Evolutionary conservation across 2,329 filamentous ascomycete species (phyloP).

Genomic region (Dendrostoma leiphaemia): DNA sequence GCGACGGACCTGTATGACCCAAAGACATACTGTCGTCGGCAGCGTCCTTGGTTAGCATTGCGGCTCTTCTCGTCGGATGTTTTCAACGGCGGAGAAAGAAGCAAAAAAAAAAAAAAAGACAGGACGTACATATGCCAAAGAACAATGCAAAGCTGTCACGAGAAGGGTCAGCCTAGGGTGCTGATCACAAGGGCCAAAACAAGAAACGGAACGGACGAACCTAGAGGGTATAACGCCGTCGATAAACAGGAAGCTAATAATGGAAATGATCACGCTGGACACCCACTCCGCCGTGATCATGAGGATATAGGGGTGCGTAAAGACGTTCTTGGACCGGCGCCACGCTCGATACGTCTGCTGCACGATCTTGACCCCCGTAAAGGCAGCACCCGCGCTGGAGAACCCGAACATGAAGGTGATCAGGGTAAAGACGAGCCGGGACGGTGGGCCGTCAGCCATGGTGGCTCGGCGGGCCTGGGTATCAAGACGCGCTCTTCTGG

Average conservation of each 20-base stretch:
- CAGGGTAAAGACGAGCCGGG: background rate
- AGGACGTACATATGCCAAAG: conserved; percentile 21
- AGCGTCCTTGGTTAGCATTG: too few species aligned
- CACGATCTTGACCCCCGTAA: conserved; percentile 29
- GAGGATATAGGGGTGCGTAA: conserved; percentile 29
- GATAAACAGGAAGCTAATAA: conserved; percentile 33
- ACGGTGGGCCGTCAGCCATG: conserved; percentile 4
- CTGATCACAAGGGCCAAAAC: background rate
- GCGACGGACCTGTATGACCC: conserved; percentile 26
- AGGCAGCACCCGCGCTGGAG: conserved; percentile 31
- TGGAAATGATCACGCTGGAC: conserved; percentile 27
- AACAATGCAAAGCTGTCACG: conserved; percentile 26
- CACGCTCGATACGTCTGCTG: conserved; percentile 30
- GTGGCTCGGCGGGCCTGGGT: background rate
- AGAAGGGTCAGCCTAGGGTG: background rate
- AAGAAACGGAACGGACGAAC: conserved; percentile 22
- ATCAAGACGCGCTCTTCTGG: background rate
- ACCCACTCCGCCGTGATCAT: conserved; percentile 37
- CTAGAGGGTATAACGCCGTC: conserved; percentile 26
- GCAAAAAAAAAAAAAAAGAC: too few species aligned
- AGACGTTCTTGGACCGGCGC: conserved; percentile 25
- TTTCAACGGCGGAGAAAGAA: too few species aligned
- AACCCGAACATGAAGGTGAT: conserved; percentile 30
- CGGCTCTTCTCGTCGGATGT: too few species aligned
- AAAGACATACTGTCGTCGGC: conserved; percentile 23